Evolutionary conservation across 2,329 filamentous ascomycete species (phyloP), one percentile per base, ranked within the genome.

Genomic region (Boeremia exigua): DNA sequence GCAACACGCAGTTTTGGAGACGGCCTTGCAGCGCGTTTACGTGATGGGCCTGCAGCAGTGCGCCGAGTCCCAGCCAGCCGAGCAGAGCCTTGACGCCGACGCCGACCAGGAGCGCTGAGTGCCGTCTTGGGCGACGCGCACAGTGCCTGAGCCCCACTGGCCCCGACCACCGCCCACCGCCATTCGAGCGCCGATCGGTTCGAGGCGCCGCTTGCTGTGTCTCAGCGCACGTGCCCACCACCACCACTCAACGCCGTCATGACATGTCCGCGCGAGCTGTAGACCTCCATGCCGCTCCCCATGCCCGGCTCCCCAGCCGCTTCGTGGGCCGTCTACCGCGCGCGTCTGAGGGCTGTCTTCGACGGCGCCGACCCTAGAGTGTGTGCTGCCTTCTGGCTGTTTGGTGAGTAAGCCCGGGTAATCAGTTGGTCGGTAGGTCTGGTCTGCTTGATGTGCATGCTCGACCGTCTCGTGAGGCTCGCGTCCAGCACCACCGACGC

Each of bases 371-470:
- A 96, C 68, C 82, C 84, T 1, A 81, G 88, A 46, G 90, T 96
- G 14, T 82, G 91, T 52, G 71, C 87, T 46, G 91, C 94, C 27
- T 98, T 98, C 71, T 98, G 93, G 93, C 82, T 97, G 2, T 96
- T 98, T 71, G 94, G 94, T 97, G 23, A 44, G 48, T 40, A 15
- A 25, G 6, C 17, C 19, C 27, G 12, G 10, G 15, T 38, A 15
- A 6, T 12, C 9, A n/a, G n/a, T 17, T 11, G 2, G 23, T 27
- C 12, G 3, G 14, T 9, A 34, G 12, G 25, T 15, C 19, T 23
- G 19, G n/a, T 27, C 23, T 23, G 36, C 17, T 36, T 10, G 3
- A 17, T 9, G n/a, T 38, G 17, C 36, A 38, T 19, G 15, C 36
- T 38, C 36, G 5, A 19, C 2, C 11, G 36, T 15, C 6, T 5